These are phyloP conservation scores for Aspergillus saccharolyticus DNA, from an alignment of 495 filamentous ascomycete species.

Conservation along the genomic window DNA sequence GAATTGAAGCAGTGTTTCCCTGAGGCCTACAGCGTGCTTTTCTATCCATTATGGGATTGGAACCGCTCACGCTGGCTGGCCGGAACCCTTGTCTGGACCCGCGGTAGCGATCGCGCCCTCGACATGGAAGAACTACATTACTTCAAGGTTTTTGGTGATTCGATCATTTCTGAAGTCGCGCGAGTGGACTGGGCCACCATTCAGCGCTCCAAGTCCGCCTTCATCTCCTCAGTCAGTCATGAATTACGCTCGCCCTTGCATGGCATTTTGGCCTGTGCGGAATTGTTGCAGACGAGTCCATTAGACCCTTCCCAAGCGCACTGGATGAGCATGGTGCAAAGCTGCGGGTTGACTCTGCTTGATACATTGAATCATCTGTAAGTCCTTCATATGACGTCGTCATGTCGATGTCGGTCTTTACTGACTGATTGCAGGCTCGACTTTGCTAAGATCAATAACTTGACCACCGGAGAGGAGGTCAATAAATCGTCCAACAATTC, in stretches of 20 bases:
- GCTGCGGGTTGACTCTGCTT: constrained; percentile 60
- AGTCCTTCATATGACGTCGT: too few species aligned
- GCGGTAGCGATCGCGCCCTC: constrained; percentile 40
- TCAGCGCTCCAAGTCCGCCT: constrained; percentile 59
- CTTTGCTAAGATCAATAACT: constrained; percentile 52
- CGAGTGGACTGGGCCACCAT: constrained; percentile 44
- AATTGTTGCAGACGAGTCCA: constrained; percentile 47
- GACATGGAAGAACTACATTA: constrained; percentile 47
- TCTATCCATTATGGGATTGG: constrained; percentile 59
- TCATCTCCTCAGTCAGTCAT: constrained; percentile 68
- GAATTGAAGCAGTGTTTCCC: constrained; percentile 30
- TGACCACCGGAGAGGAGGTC: constrained; percentile 11
- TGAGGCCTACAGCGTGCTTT: constrained; percentile 48
- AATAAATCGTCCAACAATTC: background rate
- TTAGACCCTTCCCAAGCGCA: constrained; percentile 44
- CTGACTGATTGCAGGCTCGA: constrained; percentile 36
- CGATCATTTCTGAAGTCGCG: constrained; percentile 57
- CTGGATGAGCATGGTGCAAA: constrained; percentile 58
- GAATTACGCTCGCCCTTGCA: constrained; percentile 67
- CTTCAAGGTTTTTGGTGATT: constrained; percentile 56
- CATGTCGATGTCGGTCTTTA: too few species aligned
- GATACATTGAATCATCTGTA: constrained; percentile 63
- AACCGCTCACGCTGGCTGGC: constrained; percentile 58
- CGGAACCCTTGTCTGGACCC: constrained; percentile 54
- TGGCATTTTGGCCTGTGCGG: constrained; percentile 58